Evolutionary conservation across 306 rosid genomes (phyloP).

Genomic region (Dalbergia cochinchinensis): DNA sequence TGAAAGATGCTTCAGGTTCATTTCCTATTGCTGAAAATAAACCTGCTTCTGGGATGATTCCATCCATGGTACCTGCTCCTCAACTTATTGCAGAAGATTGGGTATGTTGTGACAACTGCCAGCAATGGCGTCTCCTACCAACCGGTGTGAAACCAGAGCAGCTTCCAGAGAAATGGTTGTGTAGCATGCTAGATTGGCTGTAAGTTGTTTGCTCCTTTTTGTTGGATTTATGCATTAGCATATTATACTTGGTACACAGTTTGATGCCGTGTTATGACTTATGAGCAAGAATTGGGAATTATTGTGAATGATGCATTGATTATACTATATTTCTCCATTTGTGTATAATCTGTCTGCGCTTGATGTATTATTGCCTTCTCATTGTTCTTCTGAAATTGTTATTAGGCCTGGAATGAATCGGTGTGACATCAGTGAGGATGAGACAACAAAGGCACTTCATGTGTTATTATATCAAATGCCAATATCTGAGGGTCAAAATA

Average conservation of each 20-base stretch:
- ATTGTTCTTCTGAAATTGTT: conserved; percentile 48
- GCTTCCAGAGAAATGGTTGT: conserved; percentile 90
- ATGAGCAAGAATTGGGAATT: conserved; percentile 10
- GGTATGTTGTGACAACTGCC: conserved; percentile 88
- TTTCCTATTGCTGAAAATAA: conserved; percentile 50
- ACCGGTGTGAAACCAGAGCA: conserved; percentile 65
- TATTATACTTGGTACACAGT: conserved; percentile 31
- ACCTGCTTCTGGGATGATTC: conserved; percentile 46
- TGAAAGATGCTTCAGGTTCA: conserved; percentile 49
- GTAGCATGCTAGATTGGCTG: conserved; percentile 94
- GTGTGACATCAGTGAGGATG: conserved; percentile 76
- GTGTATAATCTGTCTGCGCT: conserved; percentile 12
- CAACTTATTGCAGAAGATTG: conserved; percentile 65
- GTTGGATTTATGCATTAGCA: conserved; percentile 33
- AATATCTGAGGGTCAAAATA: conserved; percentile 57
- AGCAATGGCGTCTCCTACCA: conserved; percentile 85
- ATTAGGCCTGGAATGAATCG: conserved; percentile 83
- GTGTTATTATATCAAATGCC: conserved; percentile 65
- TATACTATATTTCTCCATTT: neutral
- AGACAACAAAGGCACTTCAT: conserved; percentile 65
- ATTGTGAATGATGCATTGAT: conserved; percentile 28
- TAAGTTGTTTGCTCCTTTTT: conserved; percentile 66
- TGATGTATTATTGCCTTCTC: conserved; percentile 37
- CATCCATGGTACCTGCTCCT: conserved; percentile 45
- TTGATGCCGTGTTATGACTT: conserved; percentile 24